Base-by-base conservation (phyloP, 306 rosid species). In the Dalbergia cochinchinensis region DNA sequence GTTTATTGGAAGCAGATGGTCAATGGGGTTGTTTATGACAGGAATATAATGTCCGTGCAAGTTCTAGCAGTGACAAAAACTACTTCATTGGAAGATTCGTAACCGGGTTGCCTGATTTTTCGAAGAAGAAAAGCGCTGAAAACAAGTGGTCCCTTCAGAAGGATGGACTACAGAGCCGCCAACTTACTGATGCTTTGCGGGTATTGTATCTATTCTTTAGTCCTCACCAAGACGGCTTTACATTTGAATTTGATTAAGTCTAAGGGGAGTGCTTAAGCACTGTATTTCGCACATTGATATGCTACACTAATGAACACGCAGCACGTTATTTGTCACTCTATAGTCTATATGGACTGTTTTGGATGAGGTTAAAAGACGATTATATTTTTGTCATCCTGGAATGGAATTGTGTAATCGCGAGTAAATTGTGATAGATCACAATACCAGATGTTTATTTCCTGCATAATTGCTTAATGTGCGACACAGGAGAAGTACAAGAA, bases 11-110 rank as follows among this genome's bases (percentile, higher is more conserved):
- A 42, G 44, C 18, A 0, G 7, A 42, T 48, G 12, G 15, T 39
- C 79, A 44, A 78, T 67, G 75, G 2, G 31, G 11, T 2, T 73
- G 47, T 57, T 50, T 60, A 13, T 78, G 81, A 7, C 78, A 93
- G 98, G 98, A 93, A 79, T 93, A 93, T 50, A 93, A 86, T 73
- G 97, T 93, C 42, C 93, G 98, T 35, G 90, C 92, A 33, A 91
- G 92, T 80, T 74, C 93, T 41, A 79, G 68, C 82, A 87, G 19
- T 31, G 94, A 91, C 74, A 93, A 93, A 80, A 86, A 83, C 79
- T 91, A 86, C 80, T 90, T 90, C 61, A 93, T 91, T 45, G 97
- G 97, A 45, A 87, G 94, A 72, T 93, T 93, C 71, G 87, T 86
- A 48, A 81, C 87, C 2, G 98, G 98, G 33, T 86, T 93, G 84